phyloP scores from a whole-genome alignment of 163 green algal species.

The Chlamydomonas reinhardtii region DNA sequence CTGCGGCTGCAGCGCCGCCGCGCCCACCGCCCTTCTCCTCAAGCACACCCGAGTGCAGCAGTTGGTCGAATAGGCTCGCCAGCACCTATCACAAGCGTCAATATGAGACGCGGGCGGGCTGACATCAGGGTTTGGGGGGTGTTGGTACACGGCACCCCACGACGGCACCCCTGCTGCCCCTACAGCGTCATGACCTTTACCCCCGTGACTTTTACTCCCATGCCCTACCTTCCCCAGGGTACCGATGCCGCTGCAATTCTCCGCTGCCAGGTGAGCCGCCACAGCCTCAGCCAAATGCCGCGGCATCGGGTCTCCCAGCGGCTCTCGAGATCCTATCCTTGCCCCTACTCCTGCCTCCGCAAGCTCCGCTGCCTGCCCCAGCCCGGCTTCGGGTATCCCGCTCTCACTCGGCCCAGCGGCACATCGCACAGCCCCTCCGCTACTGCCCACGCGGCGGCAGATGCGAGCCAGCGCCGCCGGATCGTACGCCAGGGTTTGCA shows the following conservation, averaged over 20 bases:
- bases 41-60: conserved; percentile 7
- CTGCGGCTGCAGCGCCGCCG: neutral
- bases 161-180: no score
- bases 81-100: neutral
- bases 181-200: neutral
- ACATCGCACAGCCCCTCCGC: neutral
- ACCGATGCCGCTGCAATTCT: conserved; percentile 34
- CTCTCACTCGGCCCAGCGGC: no score
- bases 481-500: conserved; percentile 54
- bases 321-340: neutral
- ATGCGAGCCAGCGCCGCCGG: conserved; percentile 46
- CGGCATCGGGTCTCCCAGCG: neutral
- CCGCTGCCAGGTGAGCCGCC: conserved; percentile 7
- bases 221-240: neutral
- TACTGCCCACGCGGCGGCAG: conserved; percentile 1
- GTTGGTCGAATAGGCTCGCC: conserved; percentile 11
- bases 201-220: no score
- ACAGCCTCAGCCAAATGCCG: neutral
- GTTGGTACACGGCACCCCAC: neutral
- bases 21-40: no score
- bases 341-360: neutral
- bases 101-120: no score
- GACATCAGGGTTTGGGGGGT: no score
- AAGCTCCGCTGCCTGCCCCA: neutral
- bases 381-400: neutral